Conservation (phyloP, 768 basidiomycete genomes). For the Mycena alexandri region DNA sequence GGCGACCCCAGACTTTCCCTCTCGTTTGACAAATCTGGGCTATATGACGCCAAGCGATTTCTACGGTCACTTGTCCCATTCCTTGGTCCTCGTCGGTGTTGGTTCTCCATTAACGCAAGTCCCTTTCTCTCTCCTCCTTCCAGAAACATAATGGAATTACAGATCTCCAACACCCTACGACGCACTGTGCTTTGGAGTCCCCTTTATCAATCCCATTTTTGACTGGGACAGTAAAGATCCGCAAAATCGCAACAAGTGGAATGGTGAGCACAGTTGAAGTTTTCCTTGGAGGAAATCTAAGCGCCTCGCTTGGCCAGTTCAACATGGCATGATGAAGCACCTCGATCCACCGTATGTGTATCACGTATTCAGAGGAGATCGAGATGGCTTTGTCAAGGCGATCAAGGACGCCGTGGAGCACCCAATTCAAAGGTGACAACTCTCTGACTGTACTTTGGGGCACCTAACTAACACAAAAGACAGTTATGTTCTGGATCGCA, state of each 20-base stretch:
- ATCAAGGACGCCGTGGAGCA: conserved; percentile 43
- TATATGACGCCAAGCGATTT: conserved; percentile 16
- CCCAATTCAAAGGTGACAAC: conserved; percentile 46
- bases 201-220: conserved; percentile 51
- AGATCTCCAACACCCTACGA: conserved; percentile 46
- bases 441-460: not conserved
- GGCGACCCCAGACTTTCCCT: not conserved
- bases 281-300: not conserved
- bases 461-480: not conserved
- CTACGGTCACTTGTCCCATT: conserved; percentile 20
- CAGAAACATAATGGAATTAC: not conserved
- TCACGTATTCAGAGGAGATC: conserved; percentile 46
- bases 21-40: conserved; percentile 20
- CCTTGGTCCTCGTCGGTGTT: conserved; percentile 25
- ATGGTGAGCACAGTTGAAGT: not conserved
- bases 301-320: conserved; percentile 25
- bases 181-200: conserved; percentile 51
- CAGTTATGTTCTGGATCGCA: conserved; percentile 47
- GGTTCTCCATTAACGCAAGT: conserved; percentile 31
- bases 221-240: conserved; percentile 47
- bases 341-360: conserved; percentile 52
- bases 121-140: not conserved
- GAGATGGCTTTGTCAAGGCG: conserved; percentile 46
- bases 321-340: conserved; percentile 47
- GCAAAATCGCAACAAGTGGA: conserved; percentile 44